Evolutionary conservation across 495 filamentous ascomycete genomes (phyloP), one percentile per base, ranked within the genome.

Genomic region (Bryoglossum gracile): DNA sequence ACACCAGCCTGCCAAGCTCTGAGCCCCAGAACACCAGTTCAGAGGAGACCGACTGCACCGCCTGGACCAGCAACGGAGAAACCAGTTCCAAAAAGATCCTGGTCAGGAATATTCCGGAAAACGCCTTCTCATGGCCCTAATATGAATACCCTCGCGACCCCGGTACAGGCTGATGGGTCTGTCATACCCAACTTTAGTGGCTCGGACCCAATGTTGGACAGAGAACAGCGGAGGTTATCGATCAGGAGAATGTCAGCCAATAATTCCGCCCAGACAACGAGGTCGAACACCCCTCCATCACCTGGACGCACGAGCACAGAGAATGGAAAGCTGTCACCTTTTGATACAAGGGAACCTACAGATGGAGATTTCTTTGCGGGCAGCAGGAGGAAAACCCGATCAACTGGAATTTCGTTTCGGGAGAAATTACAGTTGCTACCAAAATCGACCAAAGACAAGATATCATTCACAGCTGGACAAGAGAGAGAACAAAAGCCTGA

Each of bases 271-370:
- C 35, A 60, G 45, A 73, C 71, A 18, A 75, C 71, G n/a, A 64
- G 70, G 53, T 75, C 74, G 18, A 76, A 71, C 50, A 63, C 73
- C 10, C 74, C 74, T 16, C 74, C 74, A 3, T 77, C 74, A 19
- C 74, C 72, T 10, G 62, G 60, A 34, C n/a, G n/a, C n/a, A n/a
- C n/a, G n/a, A n/a, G n/a, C n/a, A n/a, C n/a, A n/a, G n/a, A n/a
- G n/a, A n/a, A n/a, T n/a, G n/a, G n/a, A n/a, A n/a, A n/a, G n/a
- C n/a, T n/a, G n/a, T 74, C 74, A 8, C 62, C 59, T 23, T 60
- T 66, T 68, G 45, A 65, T 58, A 57, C 54, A 55, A 63, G 61
- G 3, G 67, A 72, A 14, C 69, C 72, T 32, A 56, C 48, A 1
- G 43, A 58, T 1, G 61, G 66, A 0, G 66, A 69, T 47, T 72